Conservation (phyloP, 75 land plant genomes). For the Pinus albicaulis region DNA sequence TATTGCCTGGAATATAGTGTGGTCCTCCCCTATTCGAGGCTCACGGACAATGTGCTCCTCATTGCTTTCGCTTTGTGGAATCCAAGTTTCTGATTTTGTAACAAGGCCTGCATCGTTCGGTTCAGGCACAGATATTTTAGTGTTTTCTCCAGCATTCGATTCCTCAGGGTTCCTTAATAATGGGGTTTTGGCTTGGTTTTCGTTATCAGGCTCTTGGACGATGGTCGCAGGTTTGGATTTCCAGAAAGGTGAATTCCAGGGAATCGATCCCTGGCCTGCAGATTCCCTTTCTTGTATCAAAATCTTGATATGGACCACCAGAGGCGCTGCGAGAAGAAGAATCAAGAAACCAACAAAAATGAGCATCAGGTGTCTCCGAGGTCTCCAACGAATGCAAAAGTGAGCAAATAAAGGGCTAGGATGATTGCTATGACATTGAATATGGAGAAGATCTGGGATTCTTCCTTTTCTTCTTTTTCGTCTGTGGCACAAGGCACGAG, state of each 20-base stretch:
- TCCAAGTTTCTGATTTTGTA: not conserved
- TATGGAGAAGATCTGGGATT: constrained; percentile 41
- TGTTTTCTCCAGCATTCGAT: not conserved
- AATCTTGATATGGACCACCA: constrained; percentile 38
- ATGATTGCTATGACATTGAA: constrained; percentile 65
- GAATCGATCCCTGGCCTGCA: not conserved
- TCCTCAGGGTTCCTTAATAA: constrained; percentile 1
- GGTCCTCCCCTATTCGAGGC: constrained; percentile 72
- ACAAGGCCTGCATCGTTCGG: not conserved
- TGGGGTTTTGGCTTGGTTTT: not conserved
- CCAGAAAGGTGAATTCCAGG: constrained; percentile 1
- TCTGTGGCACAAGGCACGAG: constrained; percentile 32
- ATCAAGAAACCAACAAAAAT: constrained; percentile 40
- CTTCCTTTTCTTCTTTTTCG: constrained; percentile 37
- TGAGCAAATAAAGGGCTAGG: constrained; percentile 70
- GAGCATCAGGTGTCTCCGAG: constrained; percentile 20
- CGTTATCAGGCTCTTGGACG: too few relatives aligned
- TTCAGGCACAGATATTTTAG: constrained; percentile 6
- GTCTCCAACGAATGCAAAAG: constrained; percentile 39
- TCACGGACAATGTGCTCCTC: constrained; percentile 5
- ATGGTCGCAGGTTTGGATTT: constrained; percentile 4
- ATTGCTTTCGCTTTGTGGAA: constrained; percentile 20
- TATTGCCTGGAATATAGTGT: constrained; percentile 64
- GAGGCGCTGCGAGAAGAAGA: constrained; percentile 56
- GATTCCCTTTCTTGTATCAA: constrained; percentile 8